Percentiles rank a stretch among this genome's conserved stretches.
Evolutionary conservation across 2,329 filamentous ascomycete genomes (phyloP).

Genomic region (Nannizziopsis barbatae): DNA sequence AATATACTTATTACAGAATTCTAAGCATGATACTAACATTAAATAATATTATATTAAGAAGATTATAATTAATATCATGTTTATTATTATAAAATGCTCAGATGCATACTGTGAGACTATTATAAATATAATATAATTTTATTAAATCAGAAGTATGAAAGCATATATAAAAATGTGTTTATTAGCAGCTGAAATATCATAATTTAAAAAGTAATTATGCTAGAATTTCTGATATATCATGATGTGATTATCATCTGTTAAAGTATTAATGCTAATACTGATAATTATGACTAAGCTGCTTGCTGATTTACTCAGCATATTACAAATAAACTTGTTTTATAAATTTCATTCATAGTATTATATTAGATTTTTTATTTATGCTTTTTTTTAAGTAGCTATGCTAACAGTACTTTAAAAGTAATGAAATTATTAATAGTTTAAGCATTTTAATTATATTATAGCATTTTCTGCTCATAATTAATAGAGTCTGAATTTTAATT

Average conservation of each 20-base stretch:
- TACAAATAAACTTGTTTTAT: no score
- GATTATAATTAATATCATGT: conserved; percentile 25
- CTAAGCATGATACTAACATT: conserved; percentile 25
- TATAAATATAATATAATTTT: conserved; percentile 28
- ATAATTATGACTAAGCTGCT: no score
- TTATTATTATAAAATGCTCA: conserved; percentile 27
- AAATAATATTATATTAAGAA: conserved; percentile 26
- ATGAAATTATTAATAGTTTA: no score
- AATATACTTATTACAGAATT: conserved; percentile 27
- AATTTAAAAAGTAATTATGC: conserved; percentile 45
- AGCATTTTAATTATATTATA: no score
- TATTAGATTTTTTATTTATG: no score
- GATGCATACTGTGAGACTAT: conserved; percentile 23
- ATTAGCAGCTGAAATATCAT: conserved; percentile 39
- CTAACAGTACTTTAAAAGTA: no score
- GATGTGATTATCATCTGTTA: not conserved
- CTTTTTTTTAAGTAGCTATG: no score
- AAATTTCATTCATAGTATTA: no score
- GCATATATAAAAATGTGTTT: conserved; percentile 36
- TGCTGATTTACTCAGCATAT: no score
- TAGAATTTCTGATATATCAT: conserved; percentile 39
- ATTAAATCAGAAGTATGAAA: conserved; percentile 34
- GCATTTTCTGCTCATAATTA: no score
- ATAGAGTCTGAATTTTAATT: no score
- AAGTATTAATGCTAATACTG: no score